Evolutionary conservation across 1,139 yeast genomes (phyloP).

Genomic region (Lizanozyma gosingica): DNA sequence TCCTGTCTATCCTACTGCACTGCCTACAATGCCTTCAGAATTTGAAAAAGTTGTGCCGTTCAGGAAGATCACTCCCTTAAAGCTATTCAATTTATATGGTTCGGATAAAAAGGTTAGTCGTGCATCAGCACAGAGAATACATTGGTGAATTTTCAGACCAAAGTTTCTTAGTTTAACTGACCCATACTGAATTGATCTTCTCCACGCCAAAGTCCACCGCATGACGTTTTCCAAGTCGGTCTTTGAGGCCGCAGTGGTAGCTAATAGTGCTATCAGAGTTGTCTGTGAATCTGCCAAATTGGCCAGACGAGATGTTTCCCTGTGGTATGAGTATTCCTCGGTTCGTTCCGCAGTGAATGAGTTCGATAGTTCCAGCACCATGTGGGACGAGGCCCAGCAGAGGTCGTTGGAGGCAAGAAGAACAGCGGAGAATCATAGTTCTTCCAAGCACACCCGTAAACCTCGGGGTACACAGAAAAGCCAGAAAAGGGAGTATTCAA

Average conservation of each 20-base stretch:
- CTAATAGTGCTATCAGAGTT: constrained; percentile 19
- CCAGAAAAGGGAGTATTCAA: constrained; percentile 1
- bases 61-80: too few relatives aligned
- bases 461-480: constrained; percentile 7
- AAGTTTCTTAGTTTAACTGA: too few relatives aligned
- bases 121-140: too few relatives aligned
- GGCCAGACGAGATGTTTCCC: constrained; percentile 14
- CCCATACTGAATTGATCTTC: too few relatives aligned
- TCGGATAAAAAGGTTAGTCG: too few relatives aligned
- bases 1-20: too few relatives aligned
- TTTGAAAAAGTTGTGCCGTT: too few relatives aligned
- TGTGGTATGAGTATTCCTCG: constrained; percentile 12
- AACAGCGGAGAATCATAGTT: neutral
- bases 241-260: constrained; percentile 21
- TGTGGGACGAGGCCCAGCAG: constrained; percentile 21
- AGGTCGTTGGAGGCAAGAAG: constrained; percentile 15
- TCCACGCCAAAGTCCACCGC: too few relatives aligned
- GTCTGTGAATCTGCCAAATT: constrained; percentile 15
- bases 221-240: constrained; percentile 7
- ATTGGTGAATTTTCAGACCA: too few relatives aligned
- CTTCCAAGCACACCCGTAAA: neutral
- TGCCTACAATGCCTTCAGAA: too few relatives aligned
- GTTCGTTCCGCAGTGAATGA: constrained; percentile 13
- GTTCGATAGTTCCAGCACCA: constrained; percentile 13
- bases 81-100: too few relatives aligned